Conservation (phyloP, 2,329 filamentous ascomycete species). For the Berkeleyomyces rouxiae region DNA sequence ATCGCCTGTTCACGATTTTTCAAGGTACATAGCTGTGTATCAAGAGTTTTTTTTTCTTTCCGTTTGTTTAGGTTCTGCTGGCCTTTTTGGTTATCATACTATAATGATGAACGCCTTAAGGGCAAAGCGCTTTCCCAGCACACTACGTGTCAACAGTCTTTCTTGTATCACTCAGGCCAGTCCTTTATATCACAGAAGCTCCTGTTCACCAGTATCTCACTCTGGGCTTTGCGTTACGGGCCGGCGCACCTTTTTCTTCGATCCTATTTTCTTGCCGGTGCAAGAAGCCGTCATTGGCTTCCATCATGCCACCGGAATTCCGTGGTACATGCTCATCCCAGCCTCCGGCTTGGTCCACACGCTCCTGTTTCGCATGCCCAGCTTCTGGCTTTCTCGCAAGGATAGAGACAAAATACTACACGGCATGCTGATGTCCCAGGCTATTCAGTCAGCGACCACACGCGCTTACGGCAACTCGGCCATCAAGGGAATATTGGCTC, state of each 20-base stretch:
- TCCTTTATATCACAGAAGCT: neutral
- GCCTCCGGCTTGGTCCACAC: conserved; percentile 32
- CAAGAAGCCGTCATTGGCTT: conserved; percentile 28
- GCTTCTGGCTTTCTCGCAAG: conserved; percentile 25
- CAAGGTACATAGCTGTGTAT: too few species aligned
- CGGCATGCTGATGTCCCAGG: conserved; percentile 16
- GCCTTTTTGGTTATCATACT: neutral
- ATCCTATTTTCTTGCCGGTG: conserved; percentile 21
- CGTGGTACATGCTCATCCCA: conserved; percentile 39
- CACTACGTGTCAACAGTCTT: neutral
- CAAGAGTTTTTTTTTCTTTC: too few species aligned
- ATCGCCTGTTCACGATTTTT: too few species aligned
- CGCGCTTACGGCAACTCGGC: conserved; percentile 20
- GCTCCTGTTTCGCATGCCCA: conserved; percentile 30
- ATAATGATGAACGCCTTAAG: neutral
- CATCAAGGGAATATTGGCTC: conserved; percentile 15
- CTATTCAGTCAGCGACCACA: conserved; percentile 14
- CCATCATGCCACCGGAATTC: conserved; percentile 28
- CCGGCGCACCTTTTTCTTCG: conserved; percentile 9
- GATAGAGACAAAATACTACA: conserved; percentile 17
- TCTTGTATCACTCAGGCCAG: neutral
- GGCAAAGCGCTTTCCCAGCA: neutral
- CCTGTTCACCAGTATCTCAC: neutral
- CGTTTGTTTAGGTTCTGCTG: neutral
- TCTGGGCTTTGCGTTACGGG: neutral